Percentiles rank a stretch among this genome's conserved stretches.
Evolutionary conservation across 306 rosid genomes (phyloP).

Genomic region (Carpinus fangiana): DNA sequence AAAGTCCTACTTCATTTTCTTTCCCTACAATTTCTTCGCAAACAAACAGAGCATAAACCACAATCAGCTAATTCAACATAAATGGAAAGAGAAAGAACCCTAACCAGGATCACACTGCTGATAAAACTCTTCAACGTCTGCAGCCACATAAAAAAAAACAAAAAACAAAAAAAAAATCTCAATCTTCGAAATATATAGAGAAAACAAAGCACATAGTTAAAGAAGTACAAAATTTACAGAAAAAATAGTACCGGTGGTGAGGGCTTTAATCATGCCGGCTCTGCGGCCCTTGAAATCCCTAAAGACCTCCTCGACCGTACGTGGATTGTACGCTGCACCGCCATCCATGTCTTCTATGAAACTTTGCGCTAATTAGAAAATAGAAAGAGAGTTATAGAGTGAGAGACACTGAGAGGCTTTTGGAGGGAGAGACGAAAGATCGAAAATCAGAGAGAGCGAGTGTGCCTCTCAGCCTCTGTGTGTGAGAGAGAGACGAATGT

Average conservation of each 20-base stretch:
- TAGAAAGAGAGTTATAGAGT: background rate
- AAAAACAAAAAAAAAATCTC: background rate
- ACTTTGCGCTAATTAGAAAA: background rate
- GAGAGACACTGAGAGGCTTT: background rate
- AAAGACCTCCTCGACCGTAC: slow-evolving; percentile 64
- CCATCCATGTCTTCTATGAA: slow-evolving; percentile 40
- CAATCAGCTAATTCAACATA: background rate
- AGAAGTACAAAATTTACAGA: background rate
- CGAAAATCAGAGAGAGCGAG: slow-evolving; percentile 20
- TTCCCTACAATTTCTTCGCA: background rate
- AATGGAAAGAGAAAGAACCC: slow-evolving; percentile 9
- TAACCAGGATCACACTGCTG: slow-evolving; percentile 73
- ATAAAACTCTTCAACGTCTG: slow-evolving; percentile 52
- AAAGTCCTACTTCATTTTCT: background rate
- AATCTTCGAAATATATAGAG: background rate
- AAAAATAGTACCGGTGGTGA: slow-evolving; percentile 49
- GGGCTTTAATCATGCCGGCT: slow-evolving; percentile 65
- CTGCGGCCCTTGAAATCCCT: slow-evolving; percentile 66
- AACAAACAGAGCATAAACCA: background rate
- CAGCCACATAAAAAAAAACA: background rate
- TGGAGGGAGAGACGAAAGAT: background rate
- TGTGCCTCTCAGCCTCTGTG: background rate
- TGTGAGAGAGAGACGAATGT: background rate
- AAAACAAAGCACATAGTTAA: background rate
- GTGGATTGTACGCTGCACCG: slow-evolving; percentile 42